Base-by-base conservation (phyloP, 768 basidiomycete genomes). In the Phanerodontia chrysosporium region DNA sequence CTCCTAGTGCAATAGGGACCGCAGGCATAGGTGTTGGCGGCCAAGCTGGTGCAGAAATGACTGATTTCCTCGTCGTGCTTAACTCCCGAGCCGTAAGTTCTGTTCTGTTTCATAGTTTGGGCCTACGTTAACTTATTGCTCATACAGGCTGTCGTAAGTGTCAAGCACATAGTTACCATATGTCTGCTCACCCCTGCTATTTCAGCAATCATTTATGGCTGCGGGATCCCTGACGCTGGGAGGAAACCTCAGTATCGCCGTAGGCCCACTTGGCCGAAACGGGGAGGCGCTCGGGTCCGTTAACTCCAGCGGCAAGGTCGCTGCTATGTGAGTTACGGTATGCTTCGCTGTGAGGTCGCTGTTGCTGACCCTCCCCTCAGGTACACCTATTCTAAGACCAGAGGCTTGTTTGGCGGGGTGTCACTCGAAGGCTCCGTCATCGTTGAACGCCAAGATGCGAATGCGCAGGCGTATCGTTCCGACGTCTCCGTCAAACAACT, bases 1-100 rank as follows among this genome's bases (percentile, higher is more conserved):
- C 95, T 21, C 97, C 97, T 2, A 90, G 89, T 69, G 97, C 96
- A 2, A 96, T 99, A 46, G 95, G 95, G 25, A 87, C 92, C 2
- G 96, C 89, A 14, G 96, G 96, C 0, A 69, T 95, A 4, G 96
- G 96, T 0, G 76, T 95, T 3, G 97, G 96, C 21, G 84, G 88
- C 21, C 90, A 92, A 66, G 79, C 82, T 21, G 90, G 90, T 22
- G 89, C 89, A 49, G 90, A 93, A 71, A 83, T 96, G 77, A 96
- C 94, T 0, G 94, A 96, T 66, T 95, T 96, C 67, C 74, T 95
- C 59, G 80, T 97, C 58, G 88, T 98, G 29, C 79, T 98, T 27
- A 98, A 98, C 66, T 89, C 89, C 24, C 78, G 76, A 64, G 80
- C 90, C 51, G 90, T 91, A 62, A 72, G 85, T 74, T 27, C 18